A percentile compares a stretch with the other conserved stretches of the same genome.
phyloP scores from a whole-genome alignment of 2,329 filamentous ascomycete genomes.

The Fusarium brevicatenulatum region DNA sequence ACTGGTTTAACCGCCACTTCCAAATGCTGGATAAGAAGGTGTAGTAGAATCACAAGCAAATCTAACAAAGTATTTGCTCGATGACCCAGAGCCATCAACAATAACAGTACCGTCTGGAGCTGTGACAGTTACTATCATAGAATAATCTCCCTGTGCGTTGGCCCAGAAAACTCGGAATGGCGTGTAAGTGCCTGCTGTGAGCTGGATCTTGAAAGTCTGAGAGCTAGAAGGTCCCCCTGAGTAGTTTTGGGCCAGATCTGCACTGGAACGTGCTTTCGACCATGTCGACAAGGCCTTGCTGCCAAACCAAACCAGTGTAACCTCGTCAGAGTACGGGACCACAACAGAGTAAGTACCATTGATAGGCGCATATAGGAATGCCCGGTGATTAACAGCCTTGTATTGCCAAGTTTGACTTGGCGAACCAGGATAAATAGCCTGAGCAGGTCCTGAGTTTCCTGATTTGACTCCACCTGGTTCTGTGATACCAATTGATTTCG shows the following conservation, averaged over 20 bases:
- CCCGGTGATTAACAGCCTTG: not conserved
- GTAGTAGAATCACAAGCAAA: not conserved
- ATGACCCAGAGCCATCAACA: not conserved
- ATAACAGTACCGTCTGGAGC: constrained; percentile 3
- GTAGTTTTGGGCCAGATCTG: not conserved
- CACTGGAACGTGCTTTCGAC: not conserved
- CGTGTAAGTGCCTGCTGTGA: not conserved
- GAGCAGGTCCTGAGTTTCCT: not conserved
- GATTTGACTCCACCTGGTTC: not conserved
- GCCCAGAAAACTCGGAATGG: constrained; percentile 1
- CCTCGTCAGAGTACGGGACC: not conserved
- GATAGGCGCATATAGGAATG: not conserved
- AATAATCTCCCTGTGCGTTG: not conserved
- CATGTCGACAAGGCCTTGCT: not conserved
- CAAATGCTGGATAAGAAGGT: not conserved
- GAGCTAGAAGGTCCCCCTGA: not conserved
- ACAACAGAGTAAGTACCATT: constrained; percentile 1
- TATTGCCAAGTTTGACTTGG: constrained; percentile 9
- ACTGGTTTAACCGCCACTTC: not conserved
- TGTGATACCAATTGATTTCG: not conserved
- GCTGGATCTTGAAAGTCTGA: not conserved
- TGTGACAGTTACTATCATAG: not conserved
- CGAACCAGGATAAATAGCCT: not conserved
- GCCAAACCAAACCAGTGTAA: not conserved
- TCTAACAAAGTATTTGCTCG: not conserved